A percentile compares a stretch with the other conserved stretches of the same genome.
Evolutionary conservation across 2,329 filamentous ascomycete genomes (phyloP).

Genomic region (Neopestalotiopsis sp.): DNA sequence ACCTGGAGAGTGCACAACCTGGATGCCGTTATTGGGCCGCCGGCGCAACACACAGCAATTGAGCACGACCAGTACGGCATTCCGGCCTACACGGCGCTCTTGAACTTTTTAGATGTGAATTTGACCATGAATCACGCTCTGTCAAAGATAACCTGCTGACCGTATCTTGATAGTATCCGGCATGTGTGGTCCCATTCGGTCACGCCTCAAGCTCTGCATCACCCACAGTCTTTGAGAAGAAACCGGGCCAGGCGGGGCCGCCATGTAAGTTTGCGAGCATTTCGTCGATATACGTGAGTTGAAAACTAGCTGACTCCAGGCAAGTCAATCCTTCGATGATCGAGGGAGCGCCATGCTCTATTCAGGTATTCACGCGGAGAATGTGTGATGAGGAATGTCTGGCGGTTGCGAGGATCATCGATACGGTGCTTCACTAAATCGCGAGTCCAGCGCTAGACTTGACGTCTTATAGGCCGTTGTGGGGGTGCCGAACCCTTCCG

Average conservation of each 20-base stretch:
- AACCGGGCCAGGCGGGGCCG: neutral
- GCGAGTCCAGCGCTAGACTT: too few relatives aligned
- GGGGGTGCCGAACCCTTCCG: too few relatives aligned
- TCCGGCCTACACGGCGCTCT: conserved; percentile 21
- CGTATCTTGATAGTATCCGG: neutral
- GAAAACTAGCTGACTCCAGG: too few relatives aligned
- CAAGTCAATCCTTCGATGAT: conserved; percentile 6
- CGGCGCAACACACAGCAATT: conserved; percentile 22
- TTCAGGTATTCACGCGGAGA: conserved; percentile 22
- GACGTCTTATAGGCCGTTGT: too few relatives aligned
- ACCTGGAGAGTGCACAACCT: conserved; percentile 19
- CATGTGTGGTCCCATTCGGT: neutral
- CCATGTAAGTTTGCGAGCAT: conserved; percentile 11
- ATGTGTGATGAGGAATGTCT: conserved; percentile 27
- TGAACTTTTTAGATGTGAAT: conserved; percentile 23
- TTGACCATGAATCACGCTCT: too few relatives aligned
- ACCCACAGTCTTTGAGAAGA: neutral
- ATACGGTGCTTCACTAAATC: neutral
- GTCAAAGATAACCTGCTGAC: too few relatives aligned
- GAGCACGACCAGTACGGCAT: conserved; percentile 24
- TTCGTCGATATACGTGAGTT: neutral
- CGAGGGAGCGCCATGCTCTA: conserved; percentile 21
- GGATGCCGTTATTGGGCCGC: conserved; percentile 22
- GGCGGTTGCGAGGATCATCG: conserved; percentile 21
- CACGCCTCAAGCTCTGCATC: neutral